Conservation (phyloP, 768 basidiomycete genomes). For the Collybiopsis luxurians region DNA sequence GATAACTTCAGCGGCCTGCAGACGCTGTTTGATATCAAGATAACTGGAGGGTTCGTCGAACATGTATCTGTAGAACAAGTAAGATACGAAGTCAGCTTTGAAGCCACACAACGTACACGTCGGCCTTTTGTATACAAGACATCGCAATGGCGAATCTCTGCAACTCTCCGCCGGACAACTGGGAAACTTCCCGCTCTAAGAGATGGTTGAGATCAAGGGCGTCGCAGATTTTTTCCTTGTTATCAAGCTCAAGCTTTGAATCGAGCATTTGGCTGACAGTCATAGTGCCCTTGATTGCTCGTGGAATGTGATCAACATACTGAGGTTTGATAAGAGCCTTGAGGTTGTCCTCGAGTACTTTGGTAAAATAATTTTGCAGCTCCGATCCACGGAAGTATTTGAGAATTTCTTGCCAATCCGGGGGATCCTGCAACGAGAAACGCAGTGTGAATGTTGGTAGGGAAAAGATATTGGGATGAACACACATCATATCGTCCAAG, state of each 20-base stretch:
- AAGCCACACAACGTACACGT: conserved; percentile 65
- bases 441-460: background rate
- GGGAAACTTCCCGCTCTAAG: conserved; percentile 77
- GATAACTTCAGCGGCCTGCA: conserved; percentile 94
- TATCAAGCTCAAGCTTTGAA: conserved; percentile 83
- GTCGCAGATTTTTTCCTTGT: conserved; percentile 82
- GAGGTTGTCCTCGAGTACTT: conserved; percentile 96
- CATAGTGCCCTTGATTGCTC: conserved; percentile 88
- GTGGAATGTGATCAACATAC: conserved; percentile 98
- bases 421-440: conserved; percentile 68
- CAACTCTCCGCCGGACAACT: conserved; percentile 94
- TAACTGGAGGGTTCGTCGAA: conserved; percentile 99
- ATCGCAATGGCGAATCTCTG: conserved; percentile 98
- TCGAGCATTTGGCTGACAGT: conserved; percentile 92
- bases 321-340: conserved; percentile 99
- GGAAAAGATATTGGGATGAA: conserved; percentile 8
- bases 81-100: conserved; percentile 7
- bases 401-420: conserved; percentile 98
- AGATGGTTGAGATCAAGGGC: conserved; percentile 88
- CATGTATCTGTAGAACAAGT: conserved; percentile 70
- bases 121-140: conserved; percentile 91
- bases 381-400: conserved; percentile 99
- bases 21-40: conserved; percentile 92
- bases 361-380: conserved; percentile 99
- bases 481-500: conserved; percentile 93